Evolutionary conservation across 2,329 filamentous ascomycete genomes (phyloP).

Genomic region (Neofusicoccum sp.): DNA sequence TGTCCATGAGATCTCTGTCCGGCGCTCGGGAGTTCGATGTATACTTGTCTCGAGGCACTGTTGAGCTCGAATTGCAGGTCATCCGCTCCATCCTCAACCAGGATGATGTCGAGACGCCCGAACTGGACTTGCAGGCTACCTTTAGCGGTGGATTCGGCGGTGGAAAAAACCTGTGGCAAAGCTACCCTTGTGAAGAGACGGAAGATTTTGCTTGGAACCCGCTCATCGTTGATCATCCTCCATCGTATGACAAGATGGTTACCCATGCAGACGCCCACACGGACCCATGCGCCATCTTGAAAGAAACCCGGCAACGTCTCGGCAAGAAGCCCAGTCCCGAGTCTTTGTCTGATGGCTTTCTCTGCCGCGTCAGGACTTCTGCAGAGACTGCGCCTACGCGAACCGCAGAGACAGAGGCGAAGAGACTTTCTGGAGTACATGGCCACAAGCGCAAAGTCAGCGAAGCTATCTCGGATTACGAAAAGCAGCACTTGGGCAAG

Average conservation of each 20-base stretch:
- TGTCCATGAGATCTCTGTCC: neutral
- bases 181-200: neutral
- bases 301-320: neutral
- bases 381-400: neutral
- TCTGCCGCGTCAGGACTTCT: neutral
- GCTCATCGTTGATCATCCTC: neutral
- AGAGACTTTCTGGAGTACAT: neutral
- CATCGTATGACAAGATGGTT: neutral
- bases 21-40: neutral
- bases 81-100: neutral
- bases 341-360: neutral
- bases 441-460: neutral
- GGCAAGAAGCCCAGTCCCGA: neutral
- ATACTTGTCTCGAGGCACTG: neutral
- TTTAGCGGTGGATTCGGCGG: neutral
- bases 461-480: neutral
- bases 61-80: neutral
- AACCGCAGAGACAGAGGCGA: neutral
- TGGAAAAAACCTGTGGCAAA: slow-evolving; percentile 2
- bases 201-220: neutral
- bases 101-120: neutral
- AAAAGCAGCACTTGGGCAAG: neutral
- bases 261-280: neutral
- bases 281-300: neutral
- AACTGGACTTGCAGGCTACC: neutral